These are phyloP conservation scores for Aspergillus tanneri DNA, from an alignment of 2,329 filamentous ascomycete genomes.

Conservation along the genomic window DNA sequence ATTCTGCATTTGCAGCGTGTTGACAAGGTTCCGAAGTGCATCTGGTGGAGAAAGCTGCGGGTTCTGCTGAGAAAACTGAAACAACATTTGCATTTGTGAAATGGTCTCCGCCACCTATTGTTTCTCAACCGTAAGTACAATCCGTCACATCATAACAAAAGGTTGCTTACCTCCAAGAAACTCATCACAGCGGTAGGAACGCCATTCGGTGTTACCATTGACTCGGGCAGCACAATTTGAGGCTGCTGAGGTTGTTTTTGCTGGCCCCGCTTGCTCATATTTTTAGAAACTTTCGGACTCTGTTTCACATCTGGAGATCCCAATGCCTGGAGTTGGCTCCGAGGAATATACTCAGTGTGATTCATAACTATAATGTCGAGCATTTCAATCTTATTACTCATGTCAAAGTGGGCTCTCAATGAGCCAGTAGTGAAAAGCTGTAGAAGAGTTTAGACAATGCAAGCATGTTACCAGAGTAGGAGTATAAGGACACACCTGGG, in stretches of 20 bases:
- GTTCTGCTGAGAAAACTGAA: constrained; percentile 57
- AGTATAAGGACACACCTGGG: constrained; percentile 63
- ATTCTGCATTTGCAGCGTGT: constrained; percentile 43
- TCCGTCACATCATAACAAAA: background rate
- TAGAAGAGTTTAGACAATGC: background rate
- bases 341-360: constrained; percentile 81
- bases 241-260: constrained; percentile 48
- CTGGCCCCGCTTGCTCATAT: constrained; percentile 51
- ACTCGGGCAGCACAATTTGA: constrained; percentile 45
- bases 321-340: constrained; percentile 54
- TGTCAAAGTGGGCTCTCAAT: constrained; percentile 76
- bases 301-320: constrained; percentile 56
- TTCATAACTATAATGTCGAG: constrained; percentile 75
- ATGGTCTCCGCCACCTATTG: constrained; percentile 63
- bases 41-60: constrained; percentile 54
- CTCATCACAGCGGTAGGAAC: constrained; percentile 57
- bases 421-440: constrained; percentile 76
- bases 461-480: constrained; percentile 1
- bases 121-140: background rate
- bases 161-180: constrained; percentile 59
- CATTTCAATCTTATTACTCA: constrained; percentile 75
- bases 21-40: constrained; percentile 55
- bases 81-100: constrained; percentile 62
- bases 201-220: constrained; percentile 51
- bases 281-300: constrained; percentile 60